Evolutionary conservation across 2,329 filamentous ascomycete genomes (phyloP), one percentile per base, ranked within the genome.

Genomic region (Anthostomella pinea): DNA sequence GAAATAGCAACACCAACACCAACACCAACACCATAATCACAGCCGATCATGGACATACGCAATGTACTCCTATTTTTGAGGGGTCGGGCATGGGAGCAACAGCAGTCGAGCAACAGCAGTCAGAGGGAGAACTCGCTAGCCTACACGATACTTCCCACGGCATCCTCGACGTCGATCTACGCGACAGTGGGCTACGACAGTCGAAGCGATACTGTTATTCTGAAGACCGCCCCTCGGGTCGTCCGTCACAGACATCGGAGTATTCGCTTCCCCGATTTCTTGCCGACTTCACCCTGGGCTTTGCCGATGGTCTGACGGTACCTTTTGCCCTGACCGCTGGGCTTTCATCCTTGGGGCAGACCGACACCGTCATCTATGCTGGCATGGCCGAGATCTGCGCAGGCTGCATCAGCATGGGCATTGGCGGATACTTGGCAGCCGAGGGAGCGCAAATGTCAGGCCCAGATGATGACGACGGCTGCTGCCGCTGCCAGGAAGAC

Each of bases 281-380:
- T 11, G 71, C 75, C 29, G 81, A 87, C 59, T 72, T 81, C 45
- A 87, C 85, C 41, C 82, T 90, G 49, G 85, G 85, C 35, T 80
- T 89, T 50, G 82, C 85, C 1, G 85, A 90, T 54, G 85, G 85
- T 11, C 71, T 90, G 49, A 90, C 85, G 0, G 85, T 90, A 0
- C 85, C 85, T 0, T 90, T 90, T 50, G 85, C 85, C 11, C 68
- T 90, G 23, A 88, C 83, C 0, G 85, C 86, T 0, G 85, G 85
- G 10, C 69, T 90, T 2, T 81, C 78, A 2, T 73, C 73, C 33
- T 66, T 85, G 29, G 80, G 80, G n/a, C 70, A 77, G 56, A 80
- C 79, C 20, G 74, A 71, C 31, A 73, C 83, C 4, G 81, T 85
- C 46, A 77, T 91, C 40, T 78, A 84, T 46, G 85, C 81, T 33